Evolutionary conservation across 306 rosid genomes (phyloP).

Genomic region (Medicago arabica): DNA sequence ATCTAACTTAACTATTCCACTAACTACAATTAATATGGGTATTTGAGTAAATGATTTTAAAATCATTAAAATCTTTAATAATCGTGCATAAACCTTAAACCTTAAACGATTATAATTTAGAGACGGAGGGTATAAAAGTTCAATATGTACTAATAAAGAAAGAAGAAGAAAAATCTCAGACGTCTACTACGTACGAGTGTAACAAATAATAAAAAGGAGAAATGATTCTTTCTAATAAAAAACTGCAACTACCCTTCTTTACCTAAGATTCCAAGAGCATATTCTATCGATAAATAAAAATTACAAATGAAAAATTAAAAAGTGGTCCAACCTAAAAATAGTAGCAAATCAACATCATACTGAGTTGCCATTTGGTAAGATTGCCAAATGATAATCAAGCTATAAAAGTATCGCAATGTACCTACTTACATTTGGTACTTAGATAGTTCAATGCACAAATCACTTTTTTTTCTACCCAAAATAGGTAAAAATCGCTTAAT

Average conservation of each 20-base stretch:
- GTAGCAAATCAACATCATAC: slow-evolving; percentile 15
- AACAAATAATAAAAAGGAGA: not conserved
- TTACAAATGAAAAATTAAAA: not conserved
- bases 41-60: no score
- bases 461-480: no score
- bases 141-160: not conserved
- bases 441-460: not conserved
- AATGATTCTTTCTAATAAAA: not conserved
- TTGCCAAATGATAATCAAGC: not conserved
- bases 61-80: no score
- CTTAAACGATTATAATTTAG: no score
- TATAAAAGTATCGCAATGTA: not conserved
- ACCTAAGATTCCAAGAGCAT: slow-evolving; percentile 42
- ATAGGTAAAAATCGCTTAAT: no score
- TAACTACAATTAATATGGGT: no score
- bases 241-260: slow-evolving; percentile 12
- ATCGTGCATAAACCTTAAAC: no score
- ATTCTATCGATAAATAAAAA: slow-evolving; percentile 12
- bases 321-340: slow-evolving; percentile 3
- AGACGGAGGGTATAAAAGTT: no score
- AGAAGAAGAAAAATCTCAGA: not conserved
- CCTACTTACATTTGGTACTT: not conserved
- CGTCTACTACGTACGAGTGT: not conserved
- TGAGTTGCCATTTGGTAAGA: slow-evolving; percentile 30
- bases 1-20: no score